Base-by-base conservation (phyloP, 1,139 yeast species). In the Saccharomyces hybrid region DNA sequence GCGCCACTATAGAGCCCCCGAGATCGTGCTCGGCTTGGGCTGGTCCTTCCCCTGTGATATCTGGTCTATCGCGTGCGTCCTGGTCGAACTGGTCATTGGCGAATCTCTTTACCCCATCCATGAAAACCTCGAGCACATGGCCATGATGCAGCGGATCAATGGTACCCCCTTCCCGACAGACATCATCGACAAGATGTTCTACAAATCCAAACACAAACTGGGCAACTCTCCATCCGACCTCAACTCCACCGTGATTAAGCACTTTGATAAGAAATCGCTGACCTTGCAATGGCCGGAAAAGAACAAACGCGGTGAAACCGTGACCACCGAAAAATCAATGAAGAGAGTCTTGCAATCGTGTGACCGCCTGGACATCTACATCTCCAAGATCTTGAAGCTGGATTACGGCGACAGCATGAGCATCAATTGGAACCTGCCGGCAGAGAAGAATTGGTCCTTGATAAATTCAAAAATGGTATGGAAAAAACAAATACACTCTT, bases 51-150 rank as follows among this genome's bases (percentile, higher is more conserved):
- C 91, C 0, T 93, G 99, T 70, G 99, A 95, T 70, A 76, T 93
- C 73, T 95, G 99, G 99, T 88, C 97, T 1, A 79, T 93, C 54
- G 99, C 97, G 0, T 91, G 99, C 70, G 90, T 95, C 14, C 74
- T 95, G 48, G 91, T 90, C 11, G 99, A 95, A 71, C 74, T 95
- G 52, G 84, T 88, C 52, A 88, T 95, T 31, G 99, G 99, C n/a
- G 96, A 89, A 64, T 97, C 97, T 0, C 73, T 95, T 32, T 95
- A 93, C 71, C 91, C 88, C 61, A 95, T 98, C 0, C 97, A 93
- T 70, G 97, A 93, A 66, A 91, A 93, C 69, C 75, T 84, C 56
- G 98, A 93, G 70, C 99, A 95, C 72, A 76, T 95, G 68, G 96
- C 96, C 14, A 84, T 95, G 86, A 93, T 95, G 87, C 95, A 93